Percentiles rank a stretch among this genome's conserved stretches.
These are phyloP conservation scores for Pichia sp. DNA, from an alignment of 1,139 yeast species.

Conservation along the genomic window DNA sequence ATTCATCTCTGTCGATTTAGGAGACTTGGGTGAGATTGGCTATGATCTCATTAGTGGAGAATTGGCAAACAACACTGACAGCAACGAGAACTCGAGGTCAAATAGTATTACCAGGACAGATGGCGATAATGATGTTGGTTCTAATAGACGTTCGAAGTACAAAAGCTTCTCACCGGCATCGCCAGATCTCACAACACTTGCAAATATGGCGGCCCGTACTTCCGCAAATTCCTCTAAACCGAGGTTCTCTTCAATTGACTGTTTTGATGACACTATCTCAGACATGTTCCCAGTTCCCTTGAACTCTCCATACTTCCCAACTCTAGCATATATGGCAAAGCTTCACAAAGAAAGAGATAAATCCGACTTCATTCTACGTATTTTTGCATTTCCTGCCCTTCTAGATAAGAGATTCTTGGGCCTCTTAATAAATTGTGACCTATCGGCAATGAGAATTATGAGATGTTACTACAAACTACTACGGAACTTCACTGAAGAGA, in stretches of 20 bases:
- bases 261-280: constrained; percentile 80
- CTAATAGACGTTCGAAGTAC: no score
- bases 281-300: constrained; percentile 82
- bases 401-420: constrained; percentile 73
- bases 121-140: no score
- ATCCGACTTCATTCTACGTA: constrained; percentile 77
- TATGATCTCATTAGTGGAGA: constrained; percentile 39
- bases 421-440: constrained; percentile 74
- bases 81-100: constrained; percentile 12
- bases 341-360: constrained; percentile 75
- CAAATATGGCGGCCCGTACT: constrained; percentile 10
- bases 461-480: constrained; percentile 77
- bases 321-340: constrained; percentile 80
- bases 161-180: constrained; percentile 1
- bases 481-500: constrained; percentile 73
- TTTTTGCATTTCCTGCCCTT: constrained; percentile 90
- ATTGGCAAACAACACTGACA: constrained; percentile 21
- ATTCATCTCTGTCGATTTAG: constrained; percentile 70
- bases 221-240: constrained; percentile 21
- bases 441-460: constrained; percentile 84
- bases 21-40: constrained; percentile 76
- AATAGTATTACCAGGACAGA: constrained; percentile 1
- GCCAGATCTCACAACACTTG: constrained; percentile 11
- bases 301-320: constrained; percentile 77
- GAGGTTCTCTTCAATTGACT: constrained; percentile 55